phyloP scores from a whole-genome alignment of 306 rosid species.

The Purshia tridentata region DNA sequence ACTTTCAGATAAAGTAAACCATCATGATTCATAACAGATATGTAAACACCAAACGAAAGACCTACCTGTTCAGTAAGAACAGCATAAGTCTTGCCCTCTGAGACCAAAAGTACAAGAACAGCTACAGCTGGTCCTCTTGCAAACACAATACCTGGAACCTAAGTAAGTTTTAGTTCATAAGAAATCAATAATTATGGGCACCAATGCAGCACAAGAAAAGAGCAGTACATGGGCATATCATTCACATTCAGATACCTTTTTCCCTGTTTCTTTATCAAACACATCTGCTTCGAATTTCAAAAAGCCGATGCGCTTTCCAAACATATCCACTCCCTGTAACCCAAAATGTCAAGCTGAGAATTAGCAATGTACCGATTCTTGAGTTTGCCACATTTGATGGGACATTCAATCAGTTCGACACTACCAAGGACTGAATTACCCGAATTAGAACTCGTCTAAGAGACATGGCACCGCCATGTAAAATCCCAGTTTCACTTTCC shows the following conservation, averaged over 20 bases:
- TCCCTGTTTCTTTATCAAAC: conserved; percentile 67
- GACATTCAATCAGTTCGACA: too few species aligned
- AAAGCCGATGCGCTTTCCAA: conserved; percentile 81
- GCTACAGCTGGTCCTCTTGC: conserved; percentile 97
- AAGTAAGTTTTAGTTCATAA: conserved; percentile 38
- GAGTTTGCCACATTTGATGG: too few species aligned
- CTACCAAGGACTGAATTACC: too few species aligned
- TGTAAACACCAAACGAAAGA: neutral
- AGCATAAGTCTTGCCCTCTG: conserved; percentile 77
- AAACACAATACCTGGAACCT: conserved; percentile 97
- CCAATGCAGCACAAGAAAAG: neutral
- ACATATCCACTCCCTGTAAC: conserved; percentile 88
- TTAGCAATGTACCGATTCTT: neutral
- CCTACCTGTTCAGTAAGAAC: conserved; percentile 90
- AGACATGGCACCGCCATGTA: conserved; percentile 54
- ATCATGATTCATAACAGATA: neutral
- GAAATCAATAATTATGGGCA: neutral
- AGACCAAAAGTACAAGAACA: conserved; percentile 73
- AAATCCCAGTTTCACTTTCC: conserved; percentile 71
- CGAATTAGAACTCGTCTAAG: conserved; percentile 72
- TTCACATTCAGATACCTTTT: conserved; percentile 53
- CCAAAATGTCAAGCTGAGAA: neutral
- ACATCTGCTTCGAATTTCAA: conserved; percentile 87
- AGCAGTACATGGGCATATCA: conserved; percentile 4
- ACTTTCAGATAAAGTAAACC: neutral